Percentiles rank a stretch among this genome's conserved stretches.
Conservation (phyloP, 768 basidiomycete genomes). For the Amanita jacksonii region DNA sequence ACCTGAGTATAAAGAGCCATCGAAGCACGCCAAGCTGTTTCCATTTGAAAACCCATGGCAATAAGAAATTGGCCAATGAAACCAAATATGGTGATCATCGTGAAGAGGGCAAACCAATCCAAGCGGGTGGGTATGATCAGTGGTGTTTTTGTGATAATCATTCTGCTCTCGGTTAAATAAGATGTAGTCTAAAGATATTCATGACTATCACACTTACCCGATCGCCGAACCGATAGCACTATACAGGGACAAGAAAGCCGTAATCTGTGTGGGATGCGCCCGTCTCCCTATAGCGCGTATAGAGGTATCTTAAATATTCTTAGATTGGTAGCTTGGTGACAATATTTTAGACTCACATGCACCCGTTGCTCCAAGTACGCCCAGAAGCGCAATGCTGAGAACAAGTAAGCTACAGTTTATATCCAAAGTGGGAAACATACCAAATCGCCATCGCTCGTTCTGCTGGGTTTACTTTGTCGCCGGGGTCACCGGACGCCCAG, state of each 20-base stretch:
- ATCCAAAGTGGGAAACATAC: constrained; percentile 20
- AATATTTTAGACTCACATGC: not conserved
- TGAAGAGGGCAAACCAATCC: constrained; percentile 36
- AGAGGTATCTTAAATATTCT: too few species aligned
- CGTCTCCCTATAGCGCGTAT: too few species aligned
- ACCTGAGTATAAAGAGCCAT: constrained; percentile 43
- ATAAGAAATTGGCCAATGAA: constrained; percentile 38
- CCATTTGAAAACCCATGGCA: constrained; percentile 44
- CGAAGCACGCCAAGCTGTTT: constrained; percentile 51
- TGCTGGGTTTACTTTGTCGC: constrained; percentile 18
- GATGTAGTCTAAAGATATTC: too few species aligned
- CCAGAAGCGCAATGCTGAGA: too few species aligned
- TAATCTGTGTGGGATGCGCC: too few species aligned
- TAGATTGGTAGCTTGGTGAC: not conserved
- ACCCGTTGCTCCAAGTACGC: not conserved
- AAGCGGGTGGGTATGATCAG: constrained; percentile 36
- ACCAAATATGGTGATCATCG: constrained; percentile 44
- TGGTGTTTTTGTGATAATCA: constrained; percentile 29
- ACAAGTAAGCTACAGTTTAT: too few species aligned
- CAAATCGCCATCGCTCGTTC: constrained; percentile 52
- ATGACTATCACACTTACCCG: too few species aligned
- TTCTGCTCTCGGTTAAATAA: constrained; percentile 23
- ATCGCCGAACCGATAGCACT: too few species aligned
- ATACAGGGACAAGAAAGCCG: too few species aligned
- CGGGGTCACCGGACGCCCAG: not conserved